phyloP scores from a whole-genome alignment of 257 asterid genomes.

The Solanum infundibuliforme region DNA sequence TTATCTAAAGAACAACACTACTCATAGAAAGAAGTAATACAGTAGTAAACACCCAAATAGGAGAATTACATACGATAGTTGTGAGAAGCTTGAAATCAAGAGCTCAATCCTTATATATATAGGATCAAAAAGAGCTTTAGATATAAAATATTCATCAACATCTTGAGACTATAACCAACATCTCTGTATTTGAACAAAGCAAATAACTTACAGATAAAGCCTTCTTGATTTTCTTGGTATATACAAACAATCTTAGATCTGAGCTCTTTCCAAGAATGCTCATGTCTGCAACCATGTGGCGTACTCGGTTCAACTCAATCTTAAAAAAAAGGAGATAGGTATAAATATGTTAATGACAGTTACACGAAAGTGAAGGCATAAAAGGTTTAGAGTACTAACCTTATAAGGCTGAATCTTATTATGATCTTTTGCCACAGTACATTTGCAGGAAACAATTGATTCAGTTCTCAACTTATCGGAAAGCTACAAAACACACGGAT shows the following conservation, averaged over 20 bases:
- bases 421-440: conserved; percentile 12
- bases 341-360: no score
- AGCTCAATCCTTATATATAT: no score
- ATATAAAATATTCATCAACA: no score
- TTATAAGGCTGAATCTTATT: conserved; percentile 26
- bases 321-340: neutral
- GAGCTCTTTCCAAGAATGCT: neutral
- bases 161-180: no score
- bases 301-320: conserved; percentile 34
- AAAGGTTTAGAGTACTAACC: conserved; percentile 15
- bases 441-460: conserved; percentile 36
- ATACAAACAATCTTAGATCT: conserved; percentile 41
- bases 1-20: no score
- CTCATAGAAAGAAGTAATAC: neutral
- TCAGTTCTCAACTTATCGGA: conserved; percentile 23
- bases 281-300: conserved; percentile 27
- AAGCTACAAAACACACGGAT: conserved; percentile 12
- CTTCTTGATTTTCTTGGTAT: conserved; percentile 17
- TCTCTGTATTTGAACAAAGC: no score
- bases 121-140: no score
- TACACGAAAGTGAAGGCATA: no score
- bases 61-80: no score
- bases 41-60: no score
- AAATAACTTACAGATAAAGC: conserved; percentile 23
- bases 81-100: no score